Evolutionary conservation across 495 filamentous ascomycete species (phyloP), one percentile per base, ranked within the genome.

Genomic region (Penicillium angulare): DNA sequence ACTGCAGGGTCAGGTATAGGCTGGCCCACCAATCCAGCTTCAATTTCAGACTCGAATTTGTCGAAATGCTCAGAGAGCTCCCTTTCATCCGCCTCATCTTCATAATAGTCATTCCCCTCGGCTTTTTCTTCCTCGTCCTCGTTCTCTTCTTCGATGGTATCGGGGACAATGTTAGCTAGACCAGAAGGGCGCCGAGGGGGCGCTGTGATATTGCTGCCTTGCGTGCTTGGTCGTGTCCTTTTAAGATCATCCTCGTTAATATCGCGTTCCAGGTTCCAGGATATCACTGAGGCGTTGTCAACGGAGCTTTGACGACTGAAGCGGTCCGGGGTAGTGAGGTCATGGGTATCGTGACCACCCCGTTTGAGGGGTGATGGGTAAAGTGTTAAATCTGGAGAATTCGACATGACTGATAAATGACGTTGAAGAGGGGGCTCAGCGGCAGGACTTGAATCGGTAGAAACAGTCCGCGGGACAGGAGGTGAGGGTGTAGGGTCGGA

Each of bases 131-230:
- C 40, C 9, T 27, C 22, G 1, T 43, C 22, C 22, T 43, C 40
- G 1, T 65, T 62, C 32, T 67, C 69, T 35, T 74, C 69, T 20
- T 66, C 42, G 29, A 70, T 72, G 8, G 60, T 55, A 17, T 64
- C 58, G 12, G 64, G 57, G 34, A 57, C 15, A 15, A 49, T 40
- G 26, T 26, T 51, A 31, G 66, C 59, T 13, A 73, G 53, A 1
- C 72, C 72, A 0, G 73, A 76, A 17, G 69, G 52, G 5, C 73
- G 67, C 35, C 72, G 72, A 50, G 74, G 74, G 1, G 74, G 71
- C 13, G 62, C 64, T 3, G 61, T 69, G 22, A 77, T 74, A 23
- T 69, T 73, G 27, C 52, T 58, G 1, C 70, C 70, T 17, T 65
- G 67, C 2, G 43, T 52, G 42, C 59, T 55, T 29, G 67, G 60